Percentiles rank a stretch among this genome's conserved stretches.
phyloP scores from a whole-genome alignment of 2,329 filamentous ascomycete genomes.

The Trichoderma harzianum region DNA sequence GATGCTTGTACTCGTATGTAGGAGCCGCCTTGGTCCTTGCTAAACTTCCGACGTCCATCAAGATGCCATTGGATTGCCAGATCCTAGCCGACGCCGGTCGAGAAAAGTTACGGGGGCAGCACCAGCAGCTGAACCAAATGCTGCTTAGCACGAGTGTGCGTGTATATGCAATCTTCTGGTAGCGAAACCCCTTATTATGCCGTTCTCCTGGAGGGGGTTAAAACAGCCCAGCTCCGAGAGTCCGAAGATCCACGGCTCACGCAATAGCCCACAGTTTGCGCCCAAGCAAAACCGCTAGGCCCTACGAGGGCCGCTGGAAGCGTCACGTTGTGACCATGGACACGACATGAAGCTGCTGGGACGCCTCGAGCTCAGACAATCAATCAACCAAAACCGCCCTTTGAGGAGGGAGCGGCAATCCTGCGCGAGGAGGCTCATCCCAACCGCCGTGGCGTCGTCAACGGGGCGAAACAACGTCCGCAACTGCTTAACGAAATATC shows the following conservation, averaged over 20 bases:
- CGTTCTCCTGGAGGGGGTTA: neutral
- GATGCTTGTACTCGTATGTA: neutral
- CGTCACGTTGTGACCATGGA: too few relatives aligned
- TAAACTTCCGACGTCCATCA: neutral
- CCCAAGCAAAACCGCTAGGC: slow-evolving; percentile 7
- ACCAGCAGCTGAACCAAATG: neutral
- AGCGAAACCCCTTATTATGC: neutral
- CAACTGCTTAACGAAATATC: neutral
- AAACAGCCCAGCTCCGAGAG: slow-evolving; percentile 4
- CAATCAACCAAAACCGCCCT: neutral
- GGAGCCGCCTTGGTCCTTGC: neutral
- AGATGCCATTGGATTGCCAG: neutral
- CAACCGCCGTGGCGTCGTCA: neutral
- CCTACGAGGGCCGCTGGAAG: neutral
- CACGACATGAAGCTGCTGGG: neutral
- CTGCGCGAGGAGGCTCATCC: neutral
- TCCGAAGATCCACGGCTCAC: slow-evolving; percentile 12
- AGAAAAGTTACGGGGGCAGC: neutral
- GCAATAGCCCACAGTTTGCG: slow-evolving; percentile 15
- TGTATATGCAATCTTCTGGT: neutral
- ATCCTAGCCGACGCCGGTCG: neutral
- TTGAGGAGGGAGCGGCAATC: neutral
- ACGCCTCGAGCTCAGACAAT: neutral
- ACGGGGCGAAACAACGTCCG: neutral
- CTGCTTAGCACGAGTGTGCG: neutral